Percentiles rank a stretch among this genome's conserved stretches.
phyloP scores from a whole-genome alignment of 1,284 basidiomycete species.

The Phenoliferia sp. region DNA sequence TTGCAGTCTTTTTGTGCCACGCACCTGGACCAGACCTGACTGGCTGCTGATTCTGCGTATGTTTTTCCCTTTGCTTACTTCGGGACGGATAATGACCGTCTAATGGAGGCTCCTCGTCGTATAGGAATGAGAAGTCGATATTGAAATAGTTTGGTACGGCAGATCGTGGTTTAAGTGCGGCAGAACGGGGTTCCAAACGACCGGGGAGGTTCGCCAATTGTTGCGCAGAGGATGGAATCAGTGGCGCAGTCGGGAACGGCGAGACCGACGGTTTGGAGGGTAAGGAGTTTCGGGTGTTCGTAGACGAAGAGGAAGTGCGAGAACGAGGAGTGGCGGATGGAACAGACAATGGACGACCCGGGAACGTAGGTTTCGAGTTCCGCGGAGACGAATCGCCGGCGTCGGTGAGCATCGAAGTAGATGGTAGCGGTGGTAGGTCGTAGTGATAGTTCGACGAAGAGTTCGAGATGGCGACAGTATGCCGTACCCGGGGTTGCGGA shows the following conservation, averaged over 20 bases:
- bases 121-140: conserved; percentile 29
- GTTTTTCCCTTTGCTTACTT: neutral
- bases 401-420: neutral
- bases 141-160: conserved; percentile 15
- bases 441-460: neutral
- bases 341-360: too few species aligned
- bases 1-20: too few species aligned
- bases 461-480: too few species aligned
- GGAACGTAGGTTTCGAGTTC: neutral
- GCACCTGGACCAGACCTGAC: conserved; percentile 1
- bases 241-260: neutral
- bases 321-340: neutral
- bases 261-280: neutral
- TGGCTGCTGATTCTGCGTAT: neutral
- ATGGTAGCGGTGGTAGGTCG: neutral
- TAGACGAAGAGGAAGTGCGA: neutral
- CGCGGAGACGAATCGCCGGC: neutral
- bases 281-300: neutral
- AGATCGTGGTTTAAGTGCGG: conserved; percentile 11
- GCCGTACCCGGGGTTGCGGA: neutral
- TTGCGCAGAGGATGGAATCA: neutral
- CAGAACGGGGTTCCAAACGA: neutral
- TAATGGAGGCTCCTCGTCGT: conserved; percentile 21
- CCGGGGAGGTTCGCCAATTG: too few species aligned
- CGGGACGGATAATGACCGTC: neutral